Evolutionary conservation across 352 stramenopile genomes (phyloP), one percentile per base, ranked within the genome.

Genomic region (Phytophthora brassicae): DNA sequence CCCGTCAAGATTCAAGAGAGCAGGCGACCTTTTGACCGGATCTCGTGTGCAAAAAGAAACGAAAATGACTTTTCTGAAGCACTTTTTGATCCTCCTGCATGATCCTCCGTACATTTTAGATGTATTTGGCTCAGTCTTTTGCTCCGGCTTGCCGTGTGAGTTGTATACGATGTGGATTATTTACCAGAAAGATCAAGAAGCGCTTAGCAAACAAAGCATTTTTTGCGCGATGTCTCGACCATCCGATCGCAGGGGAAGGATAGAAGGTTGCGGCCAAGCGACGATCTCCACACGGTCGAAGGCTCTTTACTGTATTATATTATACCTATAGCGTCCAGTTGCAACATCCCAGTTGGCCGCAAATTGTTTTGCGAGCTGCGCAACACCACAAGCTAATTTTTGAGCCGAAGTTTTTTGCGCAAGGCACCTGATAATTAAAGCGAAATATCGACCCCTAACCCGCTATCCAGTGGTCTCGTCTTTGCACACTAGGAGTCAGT

Each of bases 141-240:
- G n/a, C 36, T 43, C 36, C n/a, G 36, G 36, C 36, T 43, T 43
- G 36, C n/a, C 13, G 17, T 19, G 17, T 24, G 4, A 9, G n/a
- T n/a, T 13, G n/a, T 22, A 36, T 17, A n/a, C n/a, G n/a, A n/a
- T n/a, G n/a, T n/a, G n/a, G n/a, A n/a, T n/a, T n/a, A n/a, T n/a
- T n/a, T n/a, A n/a, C n/a, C n/a, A n/a, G n/a, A n/a, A n/a, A n/a
- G n/a, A n/a, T n/a, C n/a, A n/a, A n/a, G n/a, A n/a, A n/a, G 39
- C 17, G 26, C 49, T 46, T 39, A 23, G 33, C 41, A 53, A 61
- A 46, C 46, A 36, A n/a, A 19, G 28, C 26, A 61, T 16, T 46
- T n/a, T n/a, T n/a, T n/a, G n/a, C 23, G 45, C 63, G 50, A 71
- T 45, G 45, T 3, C 44, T 62, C 51, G 57, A 70, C 45, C 56